phyloP scores from a whole-genome alignment of 1,284 basidiomycete species.

The Cerrena zonata region DNA sequence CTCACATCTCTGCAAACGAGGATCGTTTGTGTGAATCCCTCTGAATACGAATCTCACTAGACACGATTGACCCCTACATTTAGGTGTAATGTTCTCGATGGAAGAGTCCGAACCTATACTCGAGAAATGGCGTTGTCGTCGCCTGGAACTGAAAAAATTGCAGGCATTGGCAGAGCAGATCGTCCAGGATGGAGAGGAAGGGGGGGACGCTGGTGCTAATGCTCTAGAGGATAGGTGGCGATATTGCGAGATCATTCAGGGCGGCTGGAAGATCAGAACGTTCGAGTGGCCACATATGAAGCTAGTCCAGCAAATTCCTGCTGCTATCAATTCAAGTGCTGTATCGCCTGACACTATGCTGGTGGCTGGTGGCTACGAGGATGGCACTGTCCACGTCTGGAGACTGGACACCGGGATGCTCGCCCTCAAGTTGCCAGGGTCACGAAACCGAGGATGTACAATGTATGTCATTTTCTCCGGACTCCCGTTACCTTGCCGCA shows the following conservation, averaged over 20 bases:
- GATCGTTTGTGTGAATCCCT: too few relatives aligned
- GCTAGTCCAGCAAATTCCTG: background rate
- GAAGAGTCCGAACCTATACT: background rate
- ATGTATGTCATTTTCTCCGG: slow-evolving; percentile 20
- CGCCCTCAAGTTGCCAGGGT: background rate
- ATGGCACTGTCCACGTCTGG: slow-evolving; percentile 9
- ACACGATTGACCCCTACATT: background rate
- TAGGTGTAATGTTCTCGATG: background rate
- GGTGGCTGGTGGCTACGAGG: slow-evolving; percentile 8
- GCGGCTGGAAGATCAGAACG: background rate
- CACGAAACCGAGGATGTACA: slow-evolving; percentile 15
- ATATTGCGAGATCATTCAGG: background rate
- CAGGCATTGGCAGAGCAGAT: background rate
- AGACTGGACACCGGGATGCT: slow-evolving; percentile 5
- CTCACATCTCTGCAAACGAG: too few relatives aligned
- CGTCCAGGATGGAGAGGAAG: too few relatives aligned
- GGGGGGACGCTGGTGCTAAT: background rate
- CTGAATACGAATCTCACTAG: background rate
- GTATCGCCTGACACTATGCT: slow-evolving; percentile 5
- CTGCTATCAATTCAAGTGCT: background rate
- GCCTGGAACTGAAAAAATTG: background rate
- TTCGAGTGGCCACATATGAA: slow-evolving; percentile 6
- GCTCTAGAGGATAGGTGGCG: background rate
- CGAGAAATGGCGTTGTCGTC: background rate
- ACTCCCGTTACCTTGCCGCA: slow-evolving; percentile 16